Conservation (phyloP, 2,329 filamentous ascomycete species). For the Fusarium sp. region DNA sequence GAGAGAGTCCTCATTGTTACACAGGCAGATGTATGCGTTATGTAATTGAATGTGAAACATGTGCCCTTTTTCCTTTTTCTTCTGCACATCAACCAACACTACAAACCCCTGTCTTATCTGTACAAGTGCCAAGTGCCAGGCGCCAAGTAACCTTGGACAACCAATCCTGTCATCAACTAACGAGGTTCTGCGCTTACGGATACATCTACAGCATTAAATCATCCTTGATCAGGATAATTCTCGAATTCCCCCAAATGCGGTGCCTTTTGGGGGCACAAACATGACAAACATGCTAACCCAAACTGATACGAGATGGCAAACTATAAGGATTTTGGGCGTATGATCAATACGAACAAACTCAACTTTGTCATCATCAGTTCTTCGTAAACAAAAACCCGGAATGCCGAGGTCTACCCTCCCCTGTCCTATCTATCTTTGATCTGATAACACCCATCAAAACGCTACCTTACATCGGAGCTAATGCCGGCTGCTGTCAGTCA, state of each 20-base stretch:
- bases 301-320: not conserved
- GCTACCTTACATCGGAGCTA: conserved; percentile 42
- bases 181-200: conserved; percentile 17
- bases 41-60: conserved; percentile 36
- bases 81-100: not conserved
- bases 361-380: not conserved
- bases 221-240: not conserved
- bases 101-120: not conserved
- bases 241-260: not conserved
- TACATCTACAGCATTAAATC: not conserved
- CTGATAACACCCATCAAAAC: conserved; percentile 29
- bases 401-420: conserved; percentile 1
- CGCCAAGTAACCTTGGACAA: too few species aligned
- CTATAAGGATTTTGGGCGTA: not conserved
- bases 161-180: conserved; percentile 10
- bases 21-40: conserved; percentile 2
- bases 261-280: not conserved
- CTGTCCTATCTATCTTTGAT: conserved; percentile 15
- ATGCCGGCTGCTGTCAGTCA: conserved; percentile 6
- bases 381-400: conserved; percentile 4
- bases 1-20: conserved; percentile 22
- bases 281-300: too few species aligned
- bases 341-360: conserved; percentile 21
- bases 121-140: too few species aligned
- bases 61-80: conserved; percentile 20